A percentile compares a stretch with the other conserved stretches of the same genome.
Evolutionary conservation across 495 filamentous ascomycete genomes (phyloP).

Genomic region (Xeromyces bisporus): DNA sequence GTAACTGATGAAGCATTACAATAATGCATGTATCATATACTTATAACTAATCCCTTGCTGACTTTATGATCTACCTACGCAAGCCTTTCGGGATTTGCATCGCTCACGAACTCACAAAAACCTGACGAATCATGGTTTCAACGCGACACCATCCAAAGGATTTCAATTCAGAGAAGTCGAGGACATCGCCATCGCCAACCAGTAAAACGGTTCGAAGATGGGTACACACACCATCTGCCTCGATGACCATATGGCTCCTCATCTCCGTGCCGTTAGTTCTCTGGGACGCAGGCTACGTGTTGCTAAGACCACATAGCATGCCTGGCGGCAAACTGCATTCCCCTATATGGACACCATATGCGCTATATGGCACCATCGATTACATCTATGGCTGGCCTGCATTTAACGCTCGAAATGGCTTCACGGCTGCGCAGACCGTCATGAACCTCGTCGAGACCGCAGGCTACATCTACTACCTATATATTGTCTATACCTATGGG

Average conservation of each 20-base stretch:
- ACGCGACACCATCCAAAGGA: conserved; percentile 34
- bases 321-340: conserved; percentile 57
- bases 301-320: conserved; percentile 74
- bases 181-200: conserved; percentile 10
- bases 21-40: too few species aligned
- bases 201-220: conserved; percentile 23
- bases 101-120: too few species aligned
- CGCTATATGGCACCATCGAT: conserved; percentile 66
- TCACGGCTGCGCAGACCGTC: conserved; percentile 57
- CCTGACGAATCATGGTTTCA: conserved; percentile 31
- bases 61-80: too few species aligned
- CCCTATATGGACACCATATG: conserved; percentile 65
- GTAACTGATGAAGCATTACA: too few species aligned
- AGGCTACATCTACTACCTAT: conserved; percentile 55
- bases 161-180: conserved; percentile 22
- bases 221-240: conserved; percentile 49
- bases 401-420: conserved; percentile 54
- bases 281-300: conserved; percentile 71
- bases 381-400: conserved; percentile 73
- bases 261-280: conserved; percentile 65
- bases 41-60: too few species aligned
- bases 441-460: conserved; percentile 60
- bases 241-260: conserved; percentile 56
- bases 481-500: conserved; percentile 37
- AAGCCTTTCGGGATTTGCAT: too few species aligned